phyloP scores from a whole-genome alignment of 2,329 filamentous ascomycete species.

The Pezicula neosporulosa region DNA sequence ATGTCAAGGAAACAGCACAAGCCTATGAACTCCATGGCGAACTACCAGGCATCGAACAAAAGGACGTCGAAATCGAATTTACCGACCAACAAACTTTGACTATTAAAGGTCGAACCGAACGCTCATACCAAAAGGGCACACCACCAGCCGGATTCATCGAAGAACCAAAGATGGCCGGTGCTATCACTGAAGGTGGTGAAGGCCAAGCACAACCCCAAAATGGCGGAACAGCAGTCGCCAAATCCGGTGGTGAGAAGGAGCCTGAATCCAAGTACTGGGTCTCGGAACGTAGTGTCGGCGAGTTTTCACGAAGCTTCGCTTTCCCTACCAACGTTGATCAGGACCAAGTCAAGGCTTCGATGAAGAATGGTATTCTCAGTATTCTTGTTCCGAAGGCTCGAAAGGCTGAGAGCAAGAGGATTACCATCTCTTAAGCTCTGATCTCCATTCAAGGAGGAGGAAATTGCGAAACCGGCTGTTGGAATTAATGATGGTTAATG shows the following conservation, averaged over 20 bases:
- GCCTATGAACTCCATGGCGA: conserved; percentile 74
- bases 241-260: conserved; percentile 37
- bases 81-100: conserved; percentile 59
- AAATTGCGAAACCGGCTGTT: too few species aligned
- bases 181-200: background rate
- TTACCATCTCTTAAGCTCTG: too few species aligned
- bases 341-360: conserved; percentile 52
- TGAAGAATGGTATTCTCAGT: conserved; percentile 60
- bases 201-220: background rate
- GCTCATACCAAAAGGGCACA: conserved; percentile 35
- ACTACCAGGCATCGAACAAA: conserved; percentile 68
- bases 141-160: conserved; percentile 43
- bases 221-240: background rate
- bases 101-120: conserved; percentile 64
- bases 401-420: conserved; percentile 40
- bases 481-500: too few species aligned
- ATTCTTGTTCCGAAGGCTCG: conserved; percentile 61
- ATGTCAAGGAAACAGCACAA: conserved; percentile 64
- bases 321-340: conserved; percentile 61
- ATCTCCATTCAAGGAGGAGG: too few species aligned
- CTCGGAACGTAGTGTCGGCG: conserved; percentile 58
- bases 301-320: conserved; percentile 63
- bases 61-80: conserved; percentile 72
- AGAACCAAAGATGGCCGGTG: conserved; percentile 6
- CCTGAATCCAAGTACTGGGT: conserved; percentile 62